Evolutionary conservation across 495 filamentous ascomycete species (phyloP), one percentile per base, ranked within the genome.

Genomic region (Polyplosphaeria fusca): DNA sequence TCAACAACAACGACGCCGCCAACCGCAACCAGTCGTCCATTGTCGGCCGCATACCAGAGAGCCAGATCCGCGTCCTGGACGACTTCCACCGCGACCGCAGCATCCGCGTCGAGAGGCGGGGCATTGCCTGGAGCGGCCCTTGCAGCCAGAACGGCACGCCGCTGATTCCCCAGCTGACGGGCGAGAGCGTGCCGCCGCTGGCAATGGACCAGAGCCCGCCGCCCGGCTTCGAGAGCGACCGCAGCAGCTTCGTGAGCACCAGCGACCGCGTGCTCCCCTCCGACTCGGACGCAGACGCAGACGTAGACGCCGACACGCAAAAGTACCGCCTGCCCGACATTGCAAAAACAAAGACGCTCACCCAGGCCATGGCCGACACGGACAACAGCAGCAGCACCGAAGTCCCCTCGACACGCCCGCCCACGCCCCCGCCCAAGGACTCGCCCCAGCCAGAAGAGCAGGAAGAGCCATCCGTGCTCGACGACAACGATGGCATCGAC

Each of bases 11-110:
- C 19, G 74, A 78, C 53, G 66, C 76, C 71, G 73, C 76, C 38
- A 64, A 42, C 42, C 55, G 63, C 28, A 52, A 68, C 62, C 18
- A 63, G 68, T 53, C 74, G 65, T 51, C 70, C 68, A 65, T 76
- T 53, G 76, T 89, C 52, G 88, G 88, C 55, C 81, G 86, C 46
- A 86, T 92, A 12, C 83, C 86, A 4, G 82, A 88, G 71, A 79
- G 85, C 51, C 83, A 89, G 38, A 73, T 92, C 30, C 79, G 84
- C 58, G 79, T 66, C 47, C 58, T 71, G 25, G 67, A 71, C 58
- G 58, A 50, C 13, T 57, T 67, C 46, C 68, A 69, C 46, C 32
- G 52, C 19, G 58, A 65, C 26, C 46, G 55, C 23, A 63, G 67
- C 24, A 65, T 59, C 53, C 41, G 45, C 25, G 53, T 69, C 23